Evolutionary conservation across 1,284 basidiomycete species (phyloP), one percentile per base, ranked within the genome.

Genomic region (Taiwanofungus camphoratus): DNA sequence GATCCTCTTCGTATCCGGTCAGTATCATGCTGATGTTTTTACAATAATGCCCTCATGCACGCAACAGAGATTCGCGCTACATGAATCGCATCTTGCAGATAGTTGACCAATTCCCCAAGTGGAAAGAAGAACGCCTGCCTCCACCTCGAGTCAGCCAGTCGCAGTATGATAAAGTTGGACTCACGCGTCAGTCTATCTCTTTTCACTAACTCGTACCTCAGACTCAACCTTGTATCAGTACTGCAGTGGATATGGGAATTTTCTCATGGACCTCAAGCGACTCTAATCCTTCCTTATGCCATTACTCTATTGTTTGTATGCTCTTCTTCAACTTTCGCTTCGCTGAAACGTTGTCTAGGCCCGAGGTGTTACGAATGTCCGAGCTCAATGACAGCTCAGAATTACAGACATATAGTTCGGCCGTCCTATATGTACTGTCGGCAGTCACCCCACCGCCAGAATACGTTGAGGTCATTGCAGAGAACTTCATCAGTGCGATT

Each of bases 151-250:
- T 84, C 46, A 82, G 70, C 51, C 87, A 82, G 60, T 90, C 76
- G 30, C 80, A 82, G 69, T 95, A 95, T 61, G 92, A 96, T 66
- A 92, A 88, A 68, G 80, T 90, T 44, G 85, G 87, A 9, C 65
- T 90, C 45, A 86, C 86, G 18, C 65, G 86, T 87, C 61, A 56
- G 78, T 38, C 9, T 61, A 27, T 39, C 12, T 33, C 31, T 22
- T 32, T 24, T n/a, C 39, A 19, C 18, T 33, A 20, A 18, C 16
- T 5, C 24, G 11, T 13, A 15, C 4, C 21, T 12, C n/a, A 6
- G 16, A 32, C 30, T 20, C 13, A 23, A 21, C 34, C 23, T 39
- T 40, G 31, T 57, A 50, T 35, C 49, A 87, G 85, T 90, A 48
- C 60, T 92, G 20, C 74, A 83, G 52, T 90, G 85, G 86, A 70